phyloP scores from a whole-genome alignment of 805 yeast species.

The Candida pini region DNA sequence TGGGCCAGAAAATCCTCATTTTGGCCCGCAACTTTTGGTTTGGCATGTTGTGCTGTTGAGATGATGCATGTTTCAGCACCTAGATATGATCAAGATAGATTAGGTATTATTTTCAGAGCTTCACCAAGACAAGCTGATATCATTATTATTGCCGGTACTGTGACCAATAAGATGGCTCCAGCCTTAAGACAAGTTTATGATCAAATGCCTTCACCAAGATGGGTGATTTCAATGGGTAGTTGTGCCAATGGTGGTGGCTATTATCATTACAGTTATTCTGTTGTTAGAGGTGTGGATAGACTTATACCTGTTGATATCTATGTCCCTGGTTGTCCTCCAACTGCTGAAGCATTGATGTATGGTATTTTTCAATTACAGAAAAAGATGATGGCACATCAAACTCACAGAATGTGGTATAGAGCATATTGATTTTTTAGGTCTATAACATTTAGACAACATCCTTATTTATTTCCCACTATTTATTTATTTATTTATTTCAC shows the following conservation, averaged over 20 bases:
- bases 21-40: constrained; percentile 91
- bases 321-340: constrained; percentile 93
- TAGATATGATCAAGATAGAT: constrained; percentile 85
- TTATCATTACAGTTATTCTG: constrained; percentile 84
- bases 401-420: constrained; percentile 85
- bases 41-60: constrained; percentile 92
- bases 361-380: constrained; percentile 85
- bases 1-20: constrained; percentile 91
- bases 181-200: constrained; percentile 89
- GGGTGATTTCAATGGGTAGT: constrained; percentile 93
- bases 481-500: not conserved
- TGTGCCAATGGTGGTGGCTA: constrained; percentile 95
- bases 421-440: constrained; percentile 21
- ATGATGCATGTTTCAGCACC: constrained; percentile 94
- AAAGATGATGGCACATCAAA: constrained; percentile 79
- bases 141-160: constrained; percentile 88
- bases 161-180: constrained; percentile 91
- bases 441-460: not conserved
- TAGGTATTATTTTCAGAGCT: constrained; percentile 90
- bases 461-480: not conserved
- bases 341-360: constrained; percentile 85
- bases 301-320: constrained; percentile 84
- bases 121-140: constrained; percentile 91
- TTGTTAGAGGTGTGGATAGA: constrained; percentile 86
- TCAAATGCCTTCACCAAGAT: constrained; percentile 91